Conservation (phyloP, 129 eudicot species). For the Flaveria bidentis region DNA sequence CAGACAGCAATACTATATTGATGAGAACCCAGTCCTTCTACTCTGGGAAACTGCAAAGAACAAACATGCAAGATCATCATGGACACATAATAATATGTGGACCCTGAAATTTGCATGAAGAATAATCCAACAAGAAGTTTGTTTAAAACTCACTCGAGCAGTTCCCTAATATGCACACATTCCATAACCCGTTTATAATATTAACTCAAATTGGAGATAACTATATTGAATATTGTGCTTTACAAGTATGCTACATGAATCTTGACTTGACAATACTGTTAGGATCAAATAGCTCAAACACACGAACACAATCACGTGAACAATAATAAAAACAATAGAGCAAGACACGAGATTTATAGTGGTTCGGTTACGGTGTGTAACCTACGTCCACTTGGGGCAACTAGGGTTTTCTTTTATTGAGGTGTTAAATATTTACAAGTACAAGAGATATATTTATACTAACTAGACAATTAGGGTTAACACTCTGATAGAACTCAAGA, state of each 20-base stretch:
- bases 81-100: slow-evolving; percentile 22
- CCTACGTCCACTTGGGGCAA: too few species aligned
- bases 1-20: slow-evolving; percentile 74
- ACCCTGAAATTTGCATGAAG: slow-evolving; percentile 20
- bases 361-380: too few species aligned
- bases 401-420: too few species aligned
- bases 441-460: too few species aligned
- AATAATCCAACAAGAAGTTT: slow-evolving; percentile 19
- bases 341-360: too few species aligned
- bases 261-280: background rate
- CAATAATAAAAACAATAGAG: too few species aligned
- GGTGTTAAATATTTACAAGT: too few species aligned
- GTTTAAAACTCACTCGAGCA: slow-evolving; percentile 15
- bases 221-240: background rate
- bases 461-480: too few species aligned
- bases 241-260: slow-evolving; percentile 5
- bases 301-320: too few species aligned
- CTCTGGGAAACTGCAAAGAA: slow-evolving; percentile 56
- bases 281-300: too few species aligned
- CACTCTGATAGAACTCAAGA: too few species aligned
- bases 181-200: slow-evolving; percentile 15
- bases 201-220: background rate
- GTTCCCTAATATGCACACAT: background rate
- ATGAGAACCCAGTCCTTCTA: slow-evolving; percentile 61
- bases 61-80: slow-evolving; percentile 31